Conservation (phyloP, 2,329 filamentous ascomycete genomes). For the Microsporum audouinii region DNA sequence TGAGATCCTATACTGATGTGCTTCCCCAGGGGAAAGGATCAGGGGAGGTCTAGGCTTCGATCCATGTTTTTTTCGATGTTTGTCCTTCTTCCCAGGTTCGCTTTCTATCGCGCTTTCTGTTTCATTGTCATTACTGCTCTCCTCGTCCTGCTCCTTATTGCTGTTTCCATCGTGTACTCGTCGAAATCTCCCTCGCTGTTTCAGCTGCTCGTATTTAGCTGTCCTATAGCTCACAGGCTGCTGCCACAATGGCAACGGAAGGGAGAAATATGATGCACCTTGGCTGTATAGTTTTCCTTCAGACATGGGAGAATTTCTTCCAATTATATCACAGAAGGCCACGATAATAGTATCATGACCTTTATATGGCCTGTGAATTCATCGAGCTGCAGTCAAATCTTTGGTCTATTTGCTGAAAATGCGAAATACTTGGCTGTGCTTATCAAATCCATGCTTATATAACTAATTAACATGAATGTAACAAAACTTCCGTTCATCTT, state of each 20-base stretch:
- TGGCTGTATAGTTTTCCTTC: conserved; percentile 7
- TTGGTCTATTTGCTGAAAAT: no score
- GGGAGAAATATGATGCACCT: conserved; percentile 27
- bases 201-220: conserved; percentile 26
- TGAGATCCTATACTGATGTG: conserved; percentile 34
- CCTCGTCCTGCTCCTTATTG: conserved; percentile 8
- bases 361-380: no score
- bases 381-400: no score
- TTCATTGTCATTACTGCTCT: conserved; percentile 18
- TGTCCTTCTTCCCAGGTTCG: conserved; percentile 12
- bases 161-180: not conserved
- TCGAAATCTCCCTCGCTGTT: conserved; percentile 12
- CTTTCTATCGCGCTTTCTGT: conserved; percentile 8
- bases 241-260: conserved; percentile 29
- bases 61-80: not conserved
- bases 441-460: no score
- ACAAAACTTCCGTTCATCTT: no score
- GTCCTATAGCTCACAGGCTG: conserved; percentile 27
- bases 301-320: not conserved
- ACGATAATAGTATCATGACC: not conserved
- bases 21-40: conserved; percentile 31
- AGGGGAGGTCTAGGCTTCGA: conserved; percentile 14
- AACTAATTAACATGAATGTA: no score
- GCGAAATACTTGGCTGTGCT: no score
- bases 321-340: not conserved